phyloP scores from a whole-genome alignment of 108 stramenopile species.

The Mediolabrus comicus region DNA sequence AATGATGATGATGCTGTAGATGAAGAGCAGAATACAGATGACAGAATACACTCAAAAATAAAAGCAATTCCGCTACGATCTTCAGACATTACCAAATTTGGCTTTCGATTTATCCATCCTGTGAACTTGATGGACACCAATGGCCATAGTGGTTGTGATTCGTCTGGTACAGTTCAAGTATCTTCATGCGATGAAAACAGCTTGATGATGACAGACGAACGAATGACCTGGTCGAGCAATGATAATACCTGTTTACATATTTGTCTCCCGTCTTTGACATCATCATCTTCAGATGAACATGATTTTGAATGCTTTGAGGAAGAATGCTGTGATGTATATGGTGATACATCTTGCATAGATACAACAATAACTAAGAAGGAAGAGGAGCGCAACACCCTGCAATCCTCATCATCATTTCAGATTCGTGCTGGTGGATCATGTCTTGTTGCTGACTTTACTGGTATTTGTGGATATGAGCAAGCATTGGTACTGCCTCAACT shows the following conservation, averaged over 20 bases:
- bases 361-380: not conserved
- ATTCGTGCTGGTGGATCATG: slow-evolving; percentile 35
- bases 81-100: slow-evolving; percentile 1
- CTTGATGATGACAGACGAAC: not conserved
- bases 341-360: not conserved
- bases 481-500: slow-evolving; percentile 25
- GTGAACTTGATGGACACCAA: not conserved
- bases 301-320: not conserved
- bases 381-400: not conserved
- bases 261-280: slow-evolving; percentile 5
- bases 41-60: not conserved
- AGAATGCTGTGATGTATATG: not conserved
- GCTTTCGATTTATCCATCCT: slow-evolving; percentile 13
- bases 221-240: not conserved
- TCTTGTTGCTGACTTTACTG: slow-evolving; percentile 39
- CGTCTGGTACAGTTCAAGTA: not conserved
- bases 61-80: not conserved
- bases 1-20: not conserved
- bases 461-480: slow-evolving; percentile 29
- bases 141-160: not conserved
- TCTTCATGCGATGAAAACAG: not conserved
- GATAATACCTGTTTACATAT: not conserved
- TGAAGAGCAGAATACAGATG: not conserved
- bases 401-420: not conserved
- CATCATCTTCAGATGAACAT: not conserved